Percentiles rank a stretch among this genome's conserved stretches.
Evolutionary conservation across 805 yeast genomes (phyloP).

Genomic region (Saturnispora mendoncae): DNA sequence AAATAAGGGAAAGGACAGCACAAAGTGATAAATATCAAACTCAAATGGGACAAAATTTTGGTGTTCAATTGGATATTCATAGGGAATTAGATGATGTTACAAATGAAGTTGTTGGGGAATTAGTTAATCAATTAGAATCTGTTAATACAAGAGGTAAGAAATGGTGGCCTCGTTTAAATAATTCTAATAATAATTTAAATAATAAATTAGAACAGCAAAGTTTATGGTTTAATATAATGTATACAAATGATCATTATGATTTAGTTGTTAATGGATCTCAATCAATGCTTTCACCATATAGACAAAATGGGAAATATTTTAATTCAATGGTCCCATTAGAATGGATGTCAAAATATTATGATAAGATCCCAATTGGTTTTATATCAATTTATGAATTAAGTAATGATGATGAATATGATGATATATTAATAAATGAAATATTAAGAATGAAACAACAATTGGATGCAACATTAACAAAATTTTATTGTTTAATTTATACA

Average conservation of each 20-base stretch:
- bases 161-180: conserved; percentile 17
- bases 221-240: conserved; percentile 13
- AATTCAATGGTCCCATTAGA: conserved; percentile 34
- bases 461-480: conserved; percentile 11
- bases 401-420: conserved; percentile 21
- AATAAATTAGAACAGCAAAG: conserved; percentile 6
- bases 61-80: conserved; percentile 13
- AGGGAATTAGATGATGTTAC: conserved; percentile 24
- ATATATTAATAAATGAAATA: conserved; percentile 29
- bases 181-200: not conserved
- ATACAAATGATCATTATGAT: conserved; percentile 8
- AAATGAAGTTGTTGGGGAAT: conserved; percentile 10
- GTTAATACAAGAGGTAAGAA: conserved; percentile 7
- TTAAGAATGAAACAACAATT: conserved; percentile 27
- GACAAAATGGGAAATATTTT: conserved; percentile 31
- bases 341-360: conserved; percentile 48
- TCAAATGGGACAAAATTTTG: conserved; percentile 5
- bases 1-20: conserved; percentile 2
- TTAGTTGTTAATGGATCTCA: conserved; percentile 12
- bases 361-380: conserved; percentile 39
- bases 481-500: conserved; percentile 9
- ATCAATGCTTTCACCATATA: conserved; percentile 37
- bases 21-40: conserved; percentile 12
- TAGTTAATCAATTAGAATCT: conserved; percentile 7
- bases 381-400: conserved; percentile 36